Percentiles rank a stretch among this genome's conserved stretches.
These are phyloP conservation scores for Symmetrospora coprosmae DNA, from an alignment of 768 basidiomycete species.

Conservation along the genomic window DNA sequence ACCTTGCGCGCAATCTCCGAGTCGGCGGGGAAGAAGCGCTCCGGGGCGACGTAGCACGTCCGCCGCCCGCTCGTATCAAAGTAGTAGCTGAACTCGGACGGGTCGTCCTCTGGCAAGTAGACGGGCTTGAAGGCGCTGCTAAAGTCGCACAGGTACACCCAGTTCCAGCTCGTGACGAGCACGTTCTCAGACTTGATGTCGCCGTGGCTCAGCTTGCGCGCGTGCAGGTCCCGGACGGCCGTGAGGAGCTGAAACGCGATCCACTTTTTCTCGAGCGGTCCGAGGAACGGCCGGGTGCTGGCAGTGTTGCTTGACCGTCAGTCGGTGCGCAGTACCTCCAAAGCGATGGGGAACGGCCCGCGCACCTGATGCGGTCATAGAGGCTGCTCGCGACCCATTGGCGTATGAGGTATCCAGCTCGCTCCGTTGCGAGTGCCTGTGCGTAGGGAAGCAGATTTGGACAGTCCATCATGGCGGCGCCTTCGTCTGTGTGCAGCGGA, in stretches of 20 bases:
- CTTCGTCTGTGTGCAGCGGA: slow-evolving; percentile 68
- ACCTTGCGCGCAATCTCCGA: slow-evolving; percentile 60
- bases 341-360: neutral
- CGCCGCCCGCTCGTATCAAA: slow-evolving; percentile 88
- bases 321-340: neutral
- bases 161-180: slow-evolving; percentile 88
- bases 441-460: slow-evolving; percentile 82
- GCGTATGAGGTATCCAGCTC: slow-evolving; percentile 82
- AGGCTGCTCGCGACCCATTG: slow-evolving; percentile 90
- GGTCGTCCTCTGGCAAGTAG: slow-evolving; percentile 85
- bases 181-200: slow-evolving; percentile 97
- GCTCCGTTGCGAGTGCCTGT: slow-evolving; percentile 80
- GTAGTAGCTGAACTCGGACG: slow-evolving; percentile 92
- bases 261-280: slow-evolving; percentile 89
- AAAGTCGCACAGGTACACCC: slow-evolving; percentile 89
- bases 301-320: neutral
- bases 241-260: slow-evolving; percentile 83
- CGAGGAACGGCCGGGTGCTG: slow-evolving; percentile 91
- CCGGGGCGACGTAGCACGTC: slow-evolving; percentile 91
- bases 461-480: slow-evolving; percentile 68
- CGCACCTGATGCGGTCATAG: slow-evolving; percentile 91
- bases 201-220: slow-evolving; percentile 61
- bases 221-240: slow-evolving; percentile 65
- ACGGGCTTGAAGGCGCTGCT: slow-evolving; percentile 83
- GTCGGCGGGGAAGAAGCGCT: slow-evolving; percentile 76